phyloP scores from a whole-genome alignment of 208 protist species.

The Kentomonas sorsogonicus region DNA sequence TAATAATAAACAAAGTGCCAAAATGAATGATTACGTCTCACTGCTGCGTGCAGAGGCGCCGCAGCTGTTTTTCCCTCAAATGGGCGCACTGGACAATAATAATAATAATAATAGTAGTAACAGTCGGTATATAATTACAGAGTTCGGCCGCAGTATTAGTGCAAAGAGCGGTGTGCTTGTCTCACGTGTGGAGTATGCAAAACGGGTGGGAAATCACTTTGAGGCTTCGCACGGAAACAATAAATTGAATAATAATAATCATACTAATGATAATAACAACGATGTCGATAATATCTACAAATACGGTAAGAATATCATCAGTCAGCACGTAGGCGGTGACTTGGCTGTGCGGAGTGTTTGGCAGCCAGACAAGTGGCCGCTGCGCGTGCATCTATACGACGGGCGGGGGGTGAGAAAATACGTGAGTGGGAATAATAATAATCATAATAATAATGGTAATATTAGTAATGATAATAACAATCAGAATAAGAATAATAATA shows the following conservation, averaged over 20 bases:
- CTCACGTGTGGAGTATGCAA: slow-evolving; percentile 66
- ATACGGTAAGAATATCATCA: slow-evolving; percentile 38
- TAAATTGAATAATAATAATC: background rate
- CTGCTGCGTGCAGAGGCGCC: slow-evolving; percentile 28
- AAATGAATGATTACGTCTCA: slow-evolving; percentile 42
- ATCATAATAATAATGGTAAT: background rate
- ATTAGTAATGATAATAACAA: background rate
- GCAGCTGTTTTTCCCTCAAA: slow-evolving; percentile 35
- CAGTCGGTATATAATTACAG: slow-evolving; percentile 42
- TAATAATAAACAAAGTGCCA: no score
- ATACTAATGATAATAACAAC: background rate
- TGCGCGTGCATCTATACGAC: slow-evolving; percentile 44
- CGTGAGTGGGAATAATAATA: background rate
- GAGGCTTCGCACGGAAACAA: background rate
- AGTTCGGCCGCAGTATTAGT: slow-evolving; percentile 57
- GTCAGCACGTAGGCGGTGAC: slow-evolving; percentile 61
- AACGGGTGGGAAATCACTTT: slow-evolving; percentile 23
- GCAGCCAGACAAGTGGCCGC: slow-evolving; percentile 63
- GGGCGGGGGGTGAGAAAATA: slow-evolving; percentile 10
- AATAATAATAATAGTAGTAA: slow-evolving; percentile 6
- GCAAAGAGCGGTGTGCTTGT: slow-evolving; percentile 52
- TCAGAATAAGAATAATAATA: no score
- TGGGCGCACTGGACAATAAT: slow-evolving; percentile 6
- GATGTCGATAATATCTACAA: slow-evolving; percentile 4
- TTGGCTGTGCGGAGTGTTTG: slow-evolving; percentile 65